Evolutionary conservation across 306 rosid genomes (phyloP).

Genomic region (Rosa multiflora): DNA sequence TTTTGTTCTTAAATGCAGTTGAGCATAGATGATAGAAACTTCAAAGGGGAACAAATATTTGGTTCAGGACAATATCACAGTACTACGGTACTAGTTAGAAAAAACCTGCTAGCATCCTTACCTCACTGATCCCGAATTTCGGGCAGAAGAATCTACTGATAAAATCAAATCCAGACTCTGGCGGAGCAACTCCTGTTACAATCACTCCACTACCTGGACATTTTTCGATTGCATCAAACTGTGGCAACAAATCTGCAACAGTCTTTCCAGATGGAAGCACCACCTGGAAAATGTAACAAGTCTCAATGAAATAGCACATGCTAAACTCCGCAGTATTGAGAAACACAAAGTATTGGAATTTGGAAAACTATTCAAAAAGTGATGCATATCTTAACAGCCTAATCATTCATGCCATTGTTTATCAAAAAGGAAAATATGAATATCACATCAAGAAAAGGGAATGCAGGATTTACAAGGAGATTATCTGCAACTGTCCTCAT

Average conservation of each 20-base stretch:
- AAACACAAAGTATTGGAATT: neutral
- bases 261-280: conserved; percentile 45
- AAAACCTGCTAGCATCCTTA: conserved; percentile 15
- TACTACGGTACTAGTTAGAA: neutral
- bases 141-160: conserved; percentile 65
- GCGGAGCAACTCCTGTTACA: conserved; percentile 55
- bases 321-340: neutral
- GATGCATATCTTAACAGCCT: neutral
- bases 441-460: neutral
- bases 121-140: conserved; percentile 66
- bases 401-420: neutral
- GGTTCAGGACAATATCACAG: neutral
- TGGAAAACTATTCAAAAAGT: neutral
- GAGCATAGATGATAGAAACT: neutral
- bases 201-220: conserved; percentile 62
- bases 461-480: conserved; percentile 48
- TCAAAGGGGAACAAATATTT: neutral
- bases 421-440: neutral
- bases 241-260: conserved; percentile 54
- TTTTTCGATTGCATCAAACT: conserved; percentile 46
- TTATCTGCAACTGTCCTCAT: conserved; percentile 37
- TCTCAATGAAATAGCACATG: neutral
- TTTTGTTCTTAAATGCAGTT: neutral
- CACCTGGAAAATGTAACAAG: conserved; percentile 44
- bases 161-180: conserved; percentile 66